These are phyloP conservation scores for Chytriomyces sp. DNA, from an alignment of 192 early-diverging fungal species.

Conservation along the genomic window DNA sequence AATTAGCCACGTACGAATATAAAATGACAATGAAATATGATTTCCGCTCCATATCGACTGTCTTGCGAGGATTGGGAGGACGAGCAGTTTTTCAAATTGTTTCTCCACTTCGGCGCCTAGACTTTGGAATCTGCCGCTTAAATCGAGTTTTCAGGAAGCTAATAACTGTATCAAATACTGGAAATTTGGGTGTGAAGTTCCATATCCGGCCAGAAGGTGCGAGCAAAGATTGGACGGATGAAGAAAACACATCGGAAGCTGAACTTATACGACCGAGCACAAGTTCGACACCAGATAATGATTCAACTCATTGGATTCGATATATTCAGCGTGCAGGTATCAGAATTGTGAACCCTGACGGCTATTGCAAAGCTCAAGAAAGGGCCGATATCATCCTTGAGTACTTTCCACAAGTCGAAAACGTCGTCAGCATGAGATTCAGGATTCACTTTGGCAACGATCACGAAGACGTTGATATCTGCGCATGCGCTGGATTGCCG, in stretches of 20 bases:
- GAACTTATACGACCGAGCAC: neutral
- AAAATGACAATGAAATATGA: constrained; percentile 51
- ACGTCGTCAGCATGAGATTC: constrained; percentile 33
- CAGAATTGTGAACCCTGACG: constrained; percentile 48
- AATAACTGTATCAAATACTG: constrained; percentile 51
- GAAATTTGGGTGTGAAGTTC: constrained; percentile 58
- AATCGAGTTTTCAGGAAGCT: constrained; percentile 49
- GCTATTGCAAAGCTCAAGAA: constrained; percentile 45
- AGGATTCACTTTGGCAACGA: constrained; percentile 52
- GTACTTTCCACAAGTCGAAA: constrained; percentile 44
- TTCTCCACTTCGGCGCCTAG: constrained; percentile 48
- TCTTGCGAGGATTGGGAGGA: constrained; percentile 53
- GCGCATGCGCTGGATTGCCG: constrained; percentile 44
- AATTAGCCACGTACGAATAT: constrained; percentile 53
- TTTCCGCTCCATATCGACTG: constrained; percentile 44
- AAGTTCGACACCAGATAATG: neutral
- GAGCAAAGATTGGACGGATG: constrained; percentile 45
- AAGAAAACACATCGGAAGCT: constrained; percentile 33
- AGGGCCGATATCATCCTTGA: constrained; percentile 50
- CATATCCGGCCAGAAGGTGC: constrained; percentile 56
- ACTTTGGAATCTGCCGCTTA: constrained; percentile 63
- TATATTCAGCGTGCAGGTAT: constrained; percentile 43
- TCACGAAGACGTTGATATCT: constrained; percentile 53
- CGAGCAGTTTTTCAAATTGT: constrained; percentile 47
- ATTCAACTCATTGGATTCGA: constrained; percentile 35